Evolutionary conservation across 306 rosid genomes (phyloP), one percentile per base, ranked within the genome.

Genomic region (Dryas alaskensis): DNA sequence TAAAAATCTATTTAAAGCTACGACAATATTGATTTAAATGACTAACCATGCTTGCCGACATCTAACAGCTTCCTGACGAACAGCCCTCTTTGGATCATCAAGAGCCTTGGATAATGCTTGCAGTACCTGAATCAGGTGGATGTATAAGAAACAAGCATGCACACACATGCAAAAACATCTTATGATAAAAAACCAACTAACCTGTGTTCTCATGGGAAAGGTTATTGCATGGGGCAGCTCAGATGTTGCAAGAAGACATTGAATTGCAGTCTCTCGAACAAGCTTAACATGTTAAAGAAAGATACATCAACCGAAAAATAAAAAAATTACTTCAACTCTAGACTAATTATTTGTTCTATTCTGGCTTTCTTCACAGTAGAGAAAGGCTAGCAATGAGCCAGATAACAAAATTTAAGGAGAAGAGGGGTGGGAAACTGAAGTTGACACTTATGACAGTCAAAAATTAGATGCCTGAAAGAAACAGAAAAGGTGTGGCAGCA

Each of bases 261-360:
- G 97, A 68, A 89, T 82, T 55, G 92, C 92, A 9, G 97, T 89
- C 87, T 94, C 97, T 74, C 98, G 89, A 62, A 94, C 98, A 84
- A 91, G 89, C 98, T 94, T 89, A 79, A 80, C 16, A 72, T 53
- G 58, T 43, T 69, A 62, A 64, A 57, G 27, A 54, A 45, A 50
- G 25, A 77, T 45, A 84, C 19, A 78, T 59, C 17, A 8, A 37
- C 31, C 59, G 55, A 1, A 46, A 47, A 7, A 47, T 59, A 17
- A 10, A 10, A 54, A 10, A 46, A 1, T 11, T 65, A 14, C 46
- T 42, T 31, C 48, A 50, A 14, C 37, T 50, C 60, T 50, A 17
- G 50, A 22, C 22, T 22, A 22, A 22, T 22, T 22, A 22, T 22
- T 22, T 22, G 22, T 22, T 22, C 73, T 12, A 17, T 11, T 65